phyloP scores from a whole-genome alignment of 2,329 filamentous ascomycete species.

The Fusarium continuum region DNA sequence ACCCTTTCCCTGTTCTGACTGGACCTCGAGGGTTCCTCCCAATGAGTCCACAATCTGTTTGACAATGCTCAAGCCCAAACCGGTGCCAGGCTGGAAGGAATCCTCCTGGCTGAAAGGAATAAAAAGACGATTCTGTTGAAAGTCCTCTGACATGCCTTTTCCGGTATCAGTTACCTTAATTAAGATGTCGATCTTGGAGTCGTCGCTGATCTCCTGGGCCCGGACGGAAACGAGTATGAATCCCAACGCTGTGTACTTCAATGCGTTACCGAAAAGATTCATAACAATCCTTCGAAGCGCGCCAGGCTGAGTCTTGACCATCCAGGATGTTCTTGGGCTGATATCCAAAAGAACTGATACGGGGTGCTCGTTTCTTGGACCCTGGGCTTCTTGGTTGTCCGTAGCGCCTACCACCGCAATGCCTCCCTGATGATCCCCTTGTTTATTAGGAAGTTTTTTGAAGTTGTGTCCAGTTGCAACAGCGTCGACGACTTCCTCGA shows the following conservation, averaged over 20 bases:
- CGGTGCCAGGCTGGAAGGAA: conserved; percentile 66
- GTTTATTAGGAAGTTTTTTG: conserved; percentile 33
- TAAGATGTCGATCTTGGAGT: conserved; percentile 40
- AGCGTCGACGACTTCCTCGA: conserved; percentile 54
- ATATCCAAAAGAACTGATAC: conserved; percentile 63
- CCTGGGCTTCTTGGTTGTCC: conserved; percentile 6
- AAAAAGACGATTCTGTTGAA: conserved; percentile 66
- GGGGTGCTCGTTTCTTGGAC: conserved; percentile 36
- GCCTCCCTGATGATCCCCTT: not conserved
- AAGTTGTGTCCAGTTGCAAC: conserved; percentile 52
- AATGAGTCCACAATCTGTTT: conserved; percentile 67
- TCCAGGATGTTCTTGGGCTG: conserved; percentile 56
- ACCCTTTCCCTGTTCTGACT: conserved; percentile 61
- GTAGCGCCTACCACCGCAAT: not conserved
- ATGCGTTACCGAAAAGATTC: conserved; percentile 69
- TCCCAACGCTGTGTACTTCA: conserved; percentile 68
- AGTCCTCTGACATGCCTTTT: conserved; percentile 70
- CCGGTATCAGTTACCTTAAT: conserved; percentile 69
- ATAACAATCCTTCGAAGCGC: conserved; percentile 64
- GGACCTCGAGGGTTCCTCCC: conserved; percentile 66
- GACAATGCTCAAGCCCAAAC: conserved; percentile 71
- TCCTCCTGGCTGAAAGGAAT: conserved; percentile 72
- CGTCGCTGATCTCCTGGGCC: conserved; percentile 36
- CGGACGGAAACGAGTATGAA: conserved; percentile 55
- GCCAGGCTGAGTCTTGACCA: conserved; percentile 63